Evolutionary conservation across 208 protist genomes (phyloP), one percentile per base, ranked within the genome.

Genomic region (Crithidia thermophila): DNA sequence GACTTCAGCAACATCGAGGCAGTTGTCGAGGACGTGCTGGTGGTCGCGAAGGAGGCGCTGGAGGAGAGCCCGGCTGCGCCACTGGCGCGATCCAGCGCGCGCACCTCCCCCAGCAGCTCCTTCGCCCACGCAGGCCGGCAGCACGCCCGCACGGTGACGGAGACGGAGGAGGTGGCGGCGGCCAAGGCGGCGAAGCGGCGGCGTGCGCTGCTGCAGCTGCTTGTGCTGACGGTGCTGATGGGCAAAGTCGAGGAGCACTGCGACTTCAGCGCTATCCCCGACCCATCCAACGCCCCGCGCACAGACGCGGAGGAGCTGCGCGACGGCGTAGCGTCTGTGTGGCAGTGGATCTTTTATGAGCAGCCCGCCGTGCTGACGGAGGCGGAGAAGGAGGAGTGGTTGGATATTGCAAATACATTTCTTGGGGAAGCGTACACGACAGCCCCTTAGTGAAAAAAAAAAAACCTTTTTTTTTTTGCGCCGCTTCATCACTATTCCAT

Each of bases 161-260:
- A 37, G 25, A 33, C 59, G n/a, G 45, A 40, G 18, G 62, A 65
- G 11, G 63, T 11, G 8, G 21, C 23, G 9, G 51, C 31, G 14
- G 4, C 27, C 25, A 45, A 53, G 23, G 58, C 51, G 14, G 68
- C 42, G 4, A 62, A 3, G 13, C 67, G 79, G 20, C 82, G 79
- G 18, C 72, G 55, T 10, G 79, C 77, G 4, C 68, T 94, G 47
- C 75, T 94, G 51, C 74, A 82, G 57, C 73, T 94, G 25, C 73
- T 94, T 1, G 84, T 90, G 0, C 40, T 91, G n/a, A 85, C 88
- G 3, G 52, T 94, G 25, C 76, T 88, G 31, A 30, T 85, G 0
- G 83, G 83, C 28, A 64, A 63, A 5, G 61, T 88, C 7, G 74
- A 81, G 31, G 64, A 85, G 21, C 40, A 81, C 27, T 79, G 69